Base-by-base conservation (phyloP, 1,284 basidiomycete genomes). In the Microbotryum silenes-acaulis region DNA sequence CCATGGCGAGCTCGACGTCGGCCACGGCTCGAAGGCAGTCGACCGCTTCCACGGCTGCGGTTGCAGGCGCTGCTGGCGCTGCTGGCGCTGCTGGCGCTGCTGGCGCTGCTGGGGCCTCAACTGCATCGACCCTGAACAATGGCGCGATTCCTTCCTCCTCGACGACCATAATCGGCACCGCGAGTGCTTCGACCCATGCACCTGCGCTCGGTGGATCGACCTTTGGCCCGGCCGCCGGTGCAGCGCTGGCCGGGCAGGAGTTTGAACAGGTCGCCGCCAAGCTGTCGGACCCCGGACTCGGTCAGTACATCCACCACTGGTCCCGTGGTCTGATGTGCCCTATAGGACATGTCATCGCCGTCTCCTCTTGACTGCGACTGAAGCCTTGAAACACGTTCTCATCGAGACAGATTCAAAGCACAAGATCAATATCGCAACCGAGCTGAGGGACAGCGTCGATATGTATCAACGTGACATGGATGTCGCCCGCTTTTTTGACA, bases 371-470 rank as follows among this genome's bases (percentile, higher is more conserved):
- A 9, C 46, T 20, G 48, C 54, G n/a, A 54, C 31, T 54, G 23
- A 51, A 18, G 54, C 21, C 14, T 51, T 27, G 16, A 29, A 42
- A 23, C 50, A 33, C 37, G 18, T 27, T 27, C 16, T 46, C 54
- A 27, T 29, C 29, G 1, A 45, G 1, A 45, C 58, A 70, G 68
- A 71, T 56, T 53, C 62, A 53, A 67, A 70, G 55, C 53, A 59
- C 0, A 89, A 87, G 74, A 81, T 83, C 72, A 78, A 79, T 7
- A 80, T 84, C 48, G 89, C 89, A 54, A 82, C 81, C 64, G 91
- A 94, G 74, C 83, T 96, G 64, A 82, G 90, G 60, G 91, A 94
- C 74, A 84, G 87, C 75, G 83, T 94, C 66, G 91, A 96, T 74
- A 85, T 84, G 27, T 84, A 87, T 50, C 64, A 66, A 49, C 81